Evolutionary conservation across 495 filamentous ascomycete genomes (phyloP).

Genomic region (Bacidia rubella): DNA sequence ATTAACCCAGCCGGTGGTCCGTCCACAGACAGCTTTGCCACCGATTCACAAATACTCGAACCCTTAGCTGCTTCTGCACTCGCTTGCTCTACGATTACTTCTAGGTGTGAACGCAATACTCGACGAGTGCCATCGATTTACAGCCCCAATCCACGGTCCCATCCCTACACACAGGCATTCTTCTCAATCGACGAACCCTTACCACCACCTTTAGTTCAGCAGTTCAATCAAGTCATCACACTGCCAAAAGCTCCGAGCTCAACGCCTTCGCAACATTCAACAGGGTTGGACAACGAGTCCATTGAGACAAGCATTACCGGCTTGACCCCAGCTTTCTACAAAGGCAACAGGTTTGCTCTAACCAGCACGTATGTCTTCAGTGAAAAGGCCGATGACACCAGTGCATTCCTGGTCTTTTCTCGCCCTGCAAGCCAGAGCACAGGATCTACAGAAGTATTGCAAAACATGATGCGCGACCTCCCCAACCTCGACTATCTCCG

Average conservation of each 20-base stretch:
- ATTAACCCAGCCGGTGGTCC: not conserved
- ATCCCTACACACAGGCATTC: conserved; percentile 13
- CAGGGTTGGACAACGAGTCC: not conserved
- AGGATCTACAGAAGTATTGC: conserved; percentile 1
- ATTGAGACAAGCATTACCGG: conserved; percentile 14
- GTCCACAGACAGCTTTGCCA: not conserved
- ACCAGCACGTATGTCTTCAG: conserved; percentile 10
- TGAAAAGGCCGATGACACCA: conserved; percentile 9
- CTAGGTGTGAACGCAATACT: not conserved
- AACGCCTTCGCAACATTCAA: not conserved
- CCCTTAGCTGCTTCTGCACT: not conserved
- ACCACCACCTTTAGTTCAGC: conserved; percentile 8
- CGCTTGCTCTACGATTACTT: not conserved
- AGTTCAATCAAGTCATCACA: not conserved
- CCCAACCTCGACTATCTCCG: conserved; percentile 15
- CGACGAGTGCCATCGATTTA: not conserved
- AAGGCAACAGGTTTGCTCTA: conserved; percentile 4
- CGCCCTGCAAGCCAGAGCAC: not conserved
- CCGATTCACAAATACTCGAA: not conserved
- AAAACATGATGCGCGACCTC: conserved; percentile 9
- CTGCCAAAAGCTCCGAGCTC: conserved; percentile 2
- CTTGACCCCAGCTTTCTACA: conserved; percentile 10
- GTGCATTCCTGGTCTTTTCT: conserved; percentile 5
- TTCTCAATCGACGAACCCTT: conserved; percentile 13
- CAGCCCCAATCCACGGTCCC: not conserved